Conservation (phyloP, 352 stramenopile genomes). For the Achlya hypogyna region DNA sequence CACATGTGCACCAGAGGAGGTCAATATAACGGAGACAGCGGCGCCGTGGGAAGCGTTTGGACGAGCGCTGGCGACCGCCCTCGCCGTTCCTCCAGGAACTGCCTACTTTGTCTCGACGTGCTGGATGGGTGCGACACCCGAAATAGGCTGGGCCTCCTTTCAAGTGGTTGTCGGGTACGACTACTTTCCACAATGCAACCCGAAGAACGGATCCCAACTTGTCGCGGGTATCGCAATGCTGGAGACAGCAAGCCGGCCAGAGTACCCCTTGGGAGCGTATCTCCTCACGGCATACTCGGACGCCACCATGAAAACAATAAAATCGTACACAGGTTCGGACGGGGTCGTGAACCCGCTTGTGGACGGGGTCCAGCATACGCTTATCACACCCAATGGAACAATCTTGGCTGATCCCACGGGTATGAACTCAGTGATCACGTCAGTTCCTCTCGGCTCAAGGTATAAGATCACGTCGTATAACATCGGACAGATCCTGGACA, state of each 20-base stretch:
- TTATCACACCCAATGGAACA: neutral
- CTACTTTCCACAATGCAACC: neutral
- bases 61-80: neutral
- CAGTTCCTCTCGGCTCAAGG: neutral
- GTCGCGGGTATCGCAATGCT: slow-evolving; percentile 13
- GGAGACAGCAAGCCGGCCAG: neutral
- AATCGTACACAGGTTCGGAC: neutral
- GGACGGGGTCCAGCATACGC: neutral
- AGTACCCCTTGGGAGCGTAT: neutral
- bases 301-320: neutral
- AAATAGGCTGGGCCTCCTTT: neutral
- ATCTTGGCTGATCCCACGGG: neutral
- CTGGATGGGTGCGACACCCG: neutral
- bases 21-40: neutral
- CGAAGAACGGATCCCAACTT: neutral
- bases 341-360: neutral
- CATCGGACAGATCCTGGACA: neutral
- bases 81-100: neutral
- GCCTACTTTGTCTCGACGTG: neutral
- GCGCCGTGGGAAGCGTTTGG: neutral
- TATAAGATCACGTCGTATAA: slow-evolving; percentile 1
- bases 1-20: neutral
- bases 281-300: neutral
- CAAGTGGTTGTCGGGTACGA: slow-evolving; percentile 7
- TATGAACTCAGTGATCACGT: neutral